Base-by-base conservation (phyloP, 1,139 yeast species). In the Yamadazyma kanchanaburiensis region DNA sequence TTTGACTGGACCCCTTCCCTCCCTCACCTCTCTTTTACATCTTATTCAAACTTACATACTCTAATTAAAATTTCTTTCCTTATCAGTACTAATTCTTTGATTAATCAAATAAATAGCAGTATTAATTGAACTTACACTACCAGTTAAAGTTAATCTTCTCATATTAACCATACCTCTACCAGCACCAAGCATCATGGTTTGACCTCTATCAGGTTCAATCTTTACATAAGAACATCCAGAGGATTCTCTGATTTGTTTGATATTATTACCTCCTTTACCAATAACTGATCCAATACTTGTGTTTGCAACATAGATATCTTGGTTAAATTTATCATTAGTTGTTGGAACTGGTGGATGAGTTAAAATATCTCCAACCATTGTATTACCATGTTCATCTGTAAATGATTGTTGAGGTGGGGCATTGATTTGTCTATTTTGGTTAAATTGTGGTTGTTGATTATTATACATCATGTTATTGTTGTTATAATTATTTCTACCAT, bases 251-350 rank as follows among this genome's bases (percentile, higher is more conserved):
- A 87, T 80, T 39, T 83, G 87, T 48, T 80, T 84, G 36, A 87
- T 82, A 47, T 80, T 84, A 48, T 80, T 77, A 15, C 96, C 96
- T 22, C 87, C 87, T 56, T 80, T 84, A 6, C 96, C 96, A 42
- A 87, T 87, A 13, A 87, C 82, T 22, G 86, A 77, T 0, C 96
- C 96, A 28, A 86, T 89, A 54, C 70, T 80, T 26, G 74, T 73
- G 48, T 83, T 82, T 22, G 94, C 89, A 26, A 87, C 87, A 43
- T 62, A 80, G 3, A 86, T 64, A 39, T 83, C 89, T 53, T 84
- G 88, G 36, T 73, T 71, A 40, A 67, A 64, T 44, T 72, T 74
- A 37, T 77, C 80, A 11, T 60, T 55, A 14, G 53, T 45, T 2
- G 55, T 48, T 28, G 53, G 67, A 5, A 58, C 59, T 6, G 74